Evolutionary conservation across 2,329 filamentous ascomycete genomes (phyloP).

Genomic region (Madurella fahalii): DNA sequence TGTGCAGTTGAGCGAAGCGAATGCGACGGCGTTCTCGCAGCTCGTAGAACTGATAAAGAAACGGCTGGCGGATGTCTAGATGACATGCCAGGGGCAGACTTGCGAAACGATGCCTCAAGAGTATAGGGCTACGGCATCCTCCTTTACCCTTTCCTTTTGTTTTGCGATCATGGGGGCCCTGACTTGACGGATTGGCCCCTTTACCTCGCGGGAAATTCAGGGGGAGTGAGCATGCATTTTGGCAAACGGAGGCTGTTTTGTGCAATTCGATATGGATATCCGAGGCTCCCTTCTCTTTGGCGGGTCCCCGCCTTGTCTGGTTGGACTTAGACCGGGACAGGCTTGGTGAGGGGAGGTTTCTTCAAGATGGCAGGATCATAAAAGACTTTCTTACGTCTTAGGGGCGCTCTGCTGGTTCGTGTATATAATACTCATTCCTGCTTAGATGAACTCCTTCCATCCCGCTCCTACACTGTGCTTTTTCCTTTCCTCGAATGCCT

Average conservation of each 20-base stretch:
- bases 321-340: background rate
- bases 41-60: constrained; percentile 25
- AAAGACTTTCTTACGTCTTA: background rate
- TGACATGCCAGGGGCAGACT: background rate
- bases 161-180: background rate
- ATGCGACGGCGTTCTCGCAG: constrained; percentile 23
- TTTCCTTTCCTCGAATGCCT: background rate
- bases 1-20: constrained; percentile 23
- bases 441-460: background rate
- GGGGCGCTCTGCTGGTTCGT: constrained; percentile 5
- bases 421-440: constrained; percentile 6
- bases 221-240: constrained; percentile 9
- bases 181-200: background rate
- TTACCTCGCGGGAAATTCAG: background rate
- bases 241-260: constrained; percentile 5
- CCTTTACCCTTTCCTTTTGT: constrained; percentile 1
- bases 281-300: background rate
- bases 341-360: background rate
- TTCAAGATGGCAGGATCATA: background rate
- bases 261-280: background rate
- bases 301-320: too few relatives aligned
- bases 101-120: background rate
- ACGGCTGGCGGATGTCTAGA: constrained; percentile 23
- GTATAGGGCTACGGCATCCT: background rate
- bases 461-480: background rate